Evolutionary conservation across 441 rosid species (phyloP), one percentile per base, ranked within the genome.

Genomic region (Macaranga tanarius): DNA sequence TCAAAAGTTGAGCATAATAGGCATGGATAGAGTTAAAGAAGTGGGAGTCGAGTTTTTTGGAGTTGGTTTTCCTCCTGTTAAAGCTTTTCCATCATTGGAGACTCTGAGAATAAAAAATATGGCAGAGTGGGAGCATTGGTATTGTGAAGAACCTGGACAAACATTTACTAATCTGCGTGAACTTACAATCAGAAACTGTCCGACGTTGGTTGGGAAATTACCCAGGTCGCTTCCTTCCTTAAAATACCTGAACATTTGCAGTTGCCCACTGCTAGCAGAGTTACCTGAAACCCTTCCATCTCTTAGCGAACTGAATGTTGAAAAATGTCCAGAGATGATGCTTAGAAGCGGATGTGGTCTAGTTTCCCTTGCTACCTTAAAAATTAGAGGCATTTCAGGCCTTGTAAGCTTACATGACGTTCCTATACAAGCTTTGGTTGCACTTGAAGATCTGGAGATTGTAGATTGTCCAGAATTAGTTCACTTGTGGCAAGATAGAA

Each of bases 11-110:
- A 60, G 42, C 64, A 13, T 60, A 31, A 20, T 2, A 60, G 42
- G 64, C 42, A 60, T 60, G 64, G 42, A 60, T 60, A 40, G 64
- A 60, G 64, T 60, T 20, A 60, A 60, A 28, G 64, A 60, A 60
- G 64, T 60, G 44, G 64, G 64, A 26, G 11, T n/a, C 7, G 28
- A 55, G 25, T 22, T 55, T 5, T 55, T n/a, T 55, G 59, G 59
- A n/a, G 61, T 57, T 57, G 31, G 61, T 12, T 31, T 5, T 31
- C 2, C 5, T 57, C 28, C 15, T 57, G 10, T 57, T 28, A 60
- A 26, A 26, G 64, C 42, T 26, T 60, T 60, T 28, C 64, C 64
- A 6, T 60, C 64, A 26, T 28, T 60, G 64, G 64, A 60, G 64
- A 26, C 20, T 26, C 34, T 57, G 11, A 60, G 20, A 15, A 38